Percentiles rank a stretch among this genome's conserved stretches.
Conservation (phyloP, 2,329 filamentous ascomycete species). For the Mariannaea sp. region DNA sequence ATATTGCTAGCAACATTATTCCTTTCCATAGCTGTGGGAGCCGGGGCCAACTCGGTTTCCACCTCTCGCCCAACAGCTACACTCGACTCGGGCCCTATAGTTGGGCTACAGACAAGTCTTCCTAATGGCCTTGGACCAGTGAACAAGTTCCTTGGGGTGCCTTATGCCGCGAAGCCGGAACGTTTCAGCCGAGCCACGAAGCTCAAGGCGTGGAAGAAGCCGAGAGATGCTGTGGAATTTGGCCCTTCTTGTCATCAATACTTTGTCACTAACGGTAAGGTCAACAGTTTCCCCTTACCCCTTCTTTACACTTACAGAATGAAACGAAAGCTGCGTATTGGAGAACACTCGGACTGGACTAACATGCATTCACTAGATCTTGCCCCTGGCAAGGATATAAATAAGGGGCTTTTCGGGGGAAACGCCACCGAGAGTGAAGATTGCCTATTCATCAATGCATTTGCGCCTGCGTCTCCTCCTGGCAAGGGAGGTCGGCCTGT, state of each 20-base stretch:
- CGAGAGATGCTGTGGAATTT: slow-evolving; percentile 19
- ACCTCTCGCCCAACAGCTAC: slow-evolving; percentile 15
- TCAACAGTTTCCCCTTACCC: no score
- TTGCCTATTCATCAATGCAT: slow-evolving; percentile 38
- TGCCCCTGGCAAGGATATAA: slow-evolving; percentile 23
- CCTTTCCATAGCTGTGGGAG: slow-evolving; percentile 3
- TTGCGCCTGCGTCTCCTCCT: slow-evolving; percentile 24
- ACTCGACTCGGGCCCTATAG: slow-evolving; percentile 25
- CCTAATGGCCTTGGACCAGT: slow-evolving; percentile 22
- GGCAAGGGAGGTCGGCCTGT: slow-evolving; percentile 25
- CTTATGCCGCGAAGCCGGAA: slow-evolving; percentile 25
- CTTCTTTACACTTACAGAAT: no score
- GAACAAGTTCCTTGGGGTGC: slow-evolving; percentile 32
- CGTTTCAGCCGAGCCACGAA: slow-evolving; percentile 24
- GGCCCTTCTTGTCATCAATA: slow-evolving; percentile 27
- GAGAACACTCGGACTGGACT: not conserved
- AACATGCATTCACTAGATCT: slow-evolving; percentile 22
- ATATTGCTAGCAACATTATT: not conserved
- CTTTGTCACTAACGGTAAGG: slow-evolving; percentile 23
- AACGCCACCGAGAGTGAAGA: slow-evolving; percentile 36
- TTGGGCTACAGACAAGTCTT: slow-evolving; percentile 23
- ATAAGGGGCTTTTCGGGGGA: slow-evolving; percentile 28
- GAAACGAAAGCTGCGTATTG: no score
- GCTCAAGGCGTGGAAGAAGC: slow-evolving; percentile 24
- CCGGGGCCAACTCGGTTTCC: not conserved